Percentiles rank a stretch among this genome's conserved stretches.
phyloP scores from a whole-genome alignment of 805 yeast genomes.

The Priceomyces fermenticarens region DNA sequence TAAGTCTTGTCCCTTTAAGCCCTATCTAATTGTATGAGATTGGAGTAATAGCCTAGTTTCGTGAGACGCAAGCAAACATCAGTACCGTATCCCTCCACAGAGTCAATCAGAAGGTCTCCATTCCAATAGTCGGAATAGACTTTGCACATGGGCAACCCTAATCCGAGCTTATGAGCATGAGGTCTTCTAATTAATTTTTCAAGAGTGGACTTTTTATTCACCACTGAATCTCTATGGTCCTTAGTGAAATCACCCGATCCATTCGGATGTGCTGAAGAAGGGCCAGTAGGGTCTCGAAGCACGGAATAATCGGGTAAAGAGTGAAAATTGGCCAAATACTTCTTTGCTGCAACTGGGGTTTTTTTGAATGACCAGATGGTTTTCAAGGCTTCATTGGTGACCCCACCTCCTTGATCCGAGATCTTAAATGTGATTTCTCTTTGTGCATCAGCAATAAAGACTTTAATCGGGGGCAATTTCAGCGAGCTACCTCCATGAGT shows the following conservation, averaged over 20 bases:
- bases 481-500: conserved; percentile 26
- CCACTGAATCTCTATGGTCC: conserved; percentile 22
- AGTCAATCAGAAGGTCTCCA: conserved; percentile 78
- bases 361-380: conserved; percentile 88
- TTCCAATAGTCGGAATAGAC: conserved; percentile 97
- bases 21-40: conserved; percentile 65
- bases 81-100: conserved; percentile 88
- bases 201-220: conserved; percentile 50
- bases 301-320: conserved; percentile 61
- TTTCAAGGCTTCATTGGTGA: conserved; percentile 54
- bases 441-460: conserved; percentile 65
- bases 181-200: conserved; percentile 68
- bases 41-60: conserved; percentile 68
- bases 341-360: conserved; percentile 54
- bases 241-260: conserved; percentile 18
- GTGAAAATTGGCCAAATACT: conserved; percentile 65
- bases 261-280: conserved; percentile 32
- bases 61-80: conserved; percentile 81
- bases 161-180: conserved; percentile 71
- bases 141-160: conserved; percentile 89
- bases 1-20: too few species aligned
- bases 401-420: conserved; percentile 90
- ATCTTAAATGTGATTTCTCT: conserved; percentile 72
- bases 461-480: conserved; percentile 68
- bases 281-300: conserved; percentile 38